A percentile compares a stretch with the other conserved stretches of the same genome.
phyloP scores from a whole-genome alignment of 306 rosid genomes.

The Datisca glomerata region DNA sequence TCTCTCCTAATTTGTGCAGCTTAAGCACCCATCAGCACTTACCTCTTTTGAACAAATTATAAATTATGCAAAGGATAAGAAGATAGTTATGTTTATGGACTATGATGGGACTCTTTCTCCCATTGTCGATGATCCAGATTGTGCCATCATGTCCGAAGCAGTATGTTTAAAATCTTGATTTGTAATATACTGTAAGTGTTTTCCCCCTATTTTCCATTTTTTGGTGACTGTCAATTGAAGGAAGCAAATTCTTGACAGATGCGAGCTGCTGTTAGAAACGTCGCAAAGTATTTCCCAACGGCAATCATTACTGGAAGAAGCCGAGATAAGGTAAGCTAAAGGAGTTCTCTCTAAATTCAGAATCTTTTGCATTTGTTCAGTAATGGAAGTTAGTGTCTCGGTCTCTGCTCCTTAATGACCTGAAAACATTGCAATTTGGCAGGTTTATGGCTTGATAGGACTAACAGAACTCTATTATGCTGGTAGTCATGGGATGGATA shows the following conservation, averaged over 20 bases:
- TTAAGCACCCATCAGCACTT: constrained; percentile 76
- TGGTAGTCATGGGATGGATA: constrained; percentile 99
- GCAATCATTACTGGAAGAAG: constrained; percentile 90
- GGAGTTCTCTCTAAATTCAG: not conserved
- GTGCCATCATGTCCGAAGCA: constrained; percentile 58
- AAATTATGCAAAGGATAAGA: constrained; percentile 43
- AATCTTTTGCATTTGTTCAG: not conserved
- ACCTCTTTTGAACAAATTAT: constrained; percentile 39
- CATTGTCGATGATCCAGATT: constrained; percentile 83
- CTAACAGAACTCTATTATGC: constrained; percentile 92
- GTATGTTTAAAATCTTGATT: constrained; percentile 27
- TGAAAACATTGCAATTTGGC: not conserved
- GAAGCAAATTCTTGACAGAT: constrained; percentile 32
- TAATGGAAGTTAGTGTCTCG: not conserved
- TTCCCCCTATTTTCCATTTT: not conserved
- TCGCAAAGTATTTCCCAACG: constrained; percentile 61
- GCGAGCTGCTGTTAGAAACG: constrained; percentile 55
- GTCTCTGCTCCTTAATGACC: not conserved
- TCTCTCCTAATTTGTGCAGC: constrained; percentile 25
- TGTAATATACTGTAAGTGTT: not conserved
- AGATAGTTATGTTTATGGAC: constrained; percentile 74
- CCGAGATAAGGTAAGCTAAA: constrained; percentile 57
- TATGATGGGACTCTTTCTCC: constrained; percentile 97
- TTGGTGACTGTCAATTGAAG: not conserved
- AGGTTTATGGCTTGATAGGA: constrained; percentile 82